Evolutionary conservation across 805 yeast species (phyloP), one percentile per base, ranked within the genome.

Genomic region (Hemisphaericaspora nanyangensis): DNA sequence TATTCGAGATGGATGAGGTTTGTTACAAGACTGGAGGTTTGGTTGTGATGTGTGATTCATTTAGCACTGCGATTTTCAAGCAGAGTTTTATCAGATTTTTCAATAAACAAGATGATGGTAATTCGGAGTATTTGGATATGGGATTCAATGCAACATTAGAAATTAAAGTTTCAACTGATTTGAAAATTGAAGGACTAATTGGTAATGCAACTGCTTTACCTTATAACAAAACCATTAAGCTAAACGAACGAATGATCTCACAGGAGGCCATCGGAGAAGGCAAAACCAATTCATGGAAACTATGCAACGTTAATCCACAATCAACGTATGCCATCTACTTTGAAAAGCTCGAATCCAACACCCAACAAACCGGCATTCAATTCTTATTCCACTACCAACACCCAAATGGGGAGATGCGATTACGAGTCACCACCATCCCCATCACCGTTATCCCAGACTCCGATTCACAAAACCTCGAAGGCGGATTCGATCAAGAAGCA

Each of bases 401-500:
- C 48, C 65, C 80, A 7, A 70, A 68, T 37, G 83, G 83, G 3
- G 66, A 76, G 17, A 65, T 69, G 51, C 67, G 85, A 47, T 54
- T 82, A 34, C 71, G 79, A 46, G 85, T 81, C 10, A 80, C 86
- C 6, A 80, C 87, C 0, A 56, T 76, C 4, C 67, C 74, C 5
- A 62, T 68, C 22, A 70, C 71, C 3, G 56, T 77, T 3, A 48
- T 69, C 18, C 65, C 68, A 10, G 64, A 65, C 19, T 58, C 64
- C 8, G 72, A 69, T 42, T 54, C 56, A 11, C 52, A 59, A n/a
- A 66, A 61, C 34, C 49, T 79, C 31, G 68, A 74, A 29, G 54
- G 56, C 7, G 72, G 72, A 12, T 80, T 81, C 53, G 88, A 81
- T 54, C 86, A 82, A 55, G 86, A 81, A 51, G 82, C 82, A 10